Percentiles rank a stretch among this genome's conserved stretches.
Evolutionary conservation across 1,284 basidiomycete genomes (phyloP).

Genomic region (Anthracocystis panici-leucophaei): DNA sequence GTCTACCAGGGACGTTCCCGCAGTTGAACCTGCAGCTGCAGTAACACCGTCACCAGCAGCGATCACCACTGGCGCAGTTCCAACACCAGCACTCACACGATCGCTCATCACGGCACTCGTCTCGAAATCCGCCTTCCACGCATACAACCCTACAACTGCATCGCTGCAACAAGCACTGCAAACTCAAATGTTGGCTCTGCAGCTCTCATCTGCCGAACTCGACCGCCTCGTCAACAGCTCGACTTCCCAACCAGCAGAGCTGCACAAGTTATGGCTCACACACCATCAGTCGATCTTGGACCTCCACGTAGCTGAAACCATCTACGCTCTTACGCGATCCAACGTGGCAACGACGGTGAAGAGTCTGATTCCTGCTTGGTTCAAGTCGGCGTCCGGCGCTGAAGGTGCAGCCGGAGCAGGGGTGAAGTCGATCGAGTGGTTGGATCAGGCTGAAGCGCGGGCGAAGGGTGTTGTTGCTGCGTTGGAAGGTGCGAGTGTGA

Average conservation of each 20-base stretch:
- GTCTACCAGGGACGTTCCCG: background rate
- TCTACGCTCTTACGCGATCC: slow-evolving; percentile 47
- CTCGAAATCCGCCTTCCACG: slow-evolving; percentile 55
- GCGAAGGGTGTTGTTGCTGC: slow-evolving; percentile 17
- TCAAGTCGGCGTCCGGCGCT: background rate
- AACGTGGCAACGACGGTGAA: background rate
- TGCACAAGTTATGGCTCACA: slow-evolving; percentile 55
- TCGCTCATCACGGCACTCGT: slow-evolving; percentile 51
- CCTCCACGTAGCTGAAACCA: slow-evolving; percentile 63
- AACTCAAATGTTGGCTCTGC: slow-evolving; percentile 54
- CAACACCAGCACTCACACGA: slow-evolving; percentile 48
- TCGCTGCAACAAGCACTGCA: slow-evolving; percentile 48
- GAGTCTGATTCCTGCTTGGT: slow-evolving; percentile 1
- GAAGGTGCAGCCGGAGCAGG: background rate
- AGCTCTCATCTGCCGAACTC: slow-evolving; percentile 43
- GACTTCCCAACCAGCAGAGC: background rate
- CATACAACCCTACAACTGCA: slow-evolving; percentile 13
- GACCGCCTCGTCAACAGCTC: slow-evolving; percentile 12
- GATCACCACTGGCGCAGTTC: background rate
- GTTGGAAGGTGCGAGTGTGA: background rate
- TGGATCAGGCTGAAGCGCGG: slow-evolving; percentile 28
- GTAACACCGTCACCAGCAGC: background rate
- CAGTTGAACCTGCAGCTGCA: background rate
- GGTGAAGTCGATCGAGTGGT: slow-evolving; percentile 23
- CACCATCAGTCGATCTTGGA: slow-evolving; percentile 52